Base-by-base conservation (phyloP, 2,329 filamentous ascomycete species). In the Epicoccum sorghinum region DNA sequence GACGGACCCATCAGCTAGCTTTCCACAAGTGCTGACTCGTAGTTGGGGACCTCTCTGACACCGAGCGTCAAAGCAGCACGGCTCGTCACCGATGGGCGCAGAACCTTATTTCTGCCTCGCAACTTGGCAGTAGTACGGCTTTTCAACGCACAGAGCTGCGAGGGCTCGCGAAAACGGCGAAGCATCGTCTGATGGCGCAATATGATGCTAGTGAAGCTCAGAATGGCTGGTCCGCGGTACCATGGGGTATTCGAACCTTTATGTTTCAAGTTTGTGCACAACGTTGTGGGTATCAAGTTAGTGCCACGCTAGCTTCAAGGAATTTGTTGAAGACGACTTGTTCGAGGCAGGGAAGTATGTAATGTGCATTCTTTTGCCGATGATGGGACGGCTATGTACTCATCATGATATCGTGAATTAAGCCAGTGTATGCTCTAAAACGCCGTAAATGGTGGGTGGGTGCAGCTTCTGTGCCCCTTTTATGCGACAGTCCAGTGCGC, bases 301-400 rank as follows among this genome's bases (percentile, higher is more conserved):
- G 40, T 27, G 24, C 32, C 14, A 27, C 27, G 9, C 27, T 29
- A 29, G 27, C 27, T 29, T 9, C 6, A 9, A 29, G 27, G 27
- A 29, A 29, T 29, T 9, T 36, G 43, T 14, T 24, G 14, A 8
- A 2, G 29, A 7, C 24, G 6, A 25, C 1, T 41, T 14, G 30
- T 18, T 18, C 18, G 8, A 27, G 38, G 52, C 52, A 46, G 36
- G 46, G 30, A 50, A 47, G 44, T 55, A 42, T 55, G 47, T 50
- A 7, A n/a, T 50, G 37, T 50, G 42, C 52, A 55, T 55, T 55
- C 52, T 42, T 47, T 46, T 55, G 52, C 52, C 52, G 52, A 47
- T 55, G 52, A 55, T 55, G 52, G 41, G 24, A 45, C 46, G 52
- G 52, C 52, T 56, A 56, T 56, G 44, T 52, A 52, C 53, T 56